phyloP scores from a whole-genome alignment of 2,329 filamentous ascomycete genomes.

The Fusarium drepaniforme region DNA sequence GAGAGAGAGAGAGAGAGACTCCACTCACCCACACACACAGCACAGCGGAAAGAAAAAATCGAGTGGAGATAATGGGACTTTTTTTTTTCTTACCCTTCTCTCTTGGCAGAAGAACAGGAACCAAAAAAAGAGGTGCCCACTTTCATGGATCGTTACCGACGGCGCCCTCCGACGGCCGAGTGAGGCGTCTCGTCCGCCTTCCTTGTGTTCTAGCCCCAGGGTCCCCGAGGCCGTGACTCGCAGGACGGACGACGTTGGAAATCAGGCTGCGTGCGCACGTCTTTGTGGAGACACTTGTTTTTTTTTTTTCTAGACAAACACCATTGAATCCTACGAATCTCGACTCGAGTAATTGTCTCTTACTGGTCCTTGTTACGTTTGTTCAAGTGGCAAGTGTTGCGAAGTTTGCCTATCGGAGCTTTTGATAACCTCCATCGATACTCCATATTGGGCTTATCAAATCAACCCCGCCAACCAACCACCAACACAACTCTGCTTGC shows the following conservation, averaged over 20 bases:
- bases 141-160: conserved; percentile 24
- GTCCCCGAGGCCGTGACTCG: background rate
- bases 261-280: background rate
- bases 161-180: conserved; percentile 40
- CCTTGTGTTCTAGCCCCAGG: conserved; percentile 24
- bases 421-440: background rate
- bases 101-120: background rate
- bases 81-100: background rate
- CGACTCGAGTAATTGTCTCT: background rate
- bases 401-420: background rate
- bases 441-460: conserved; percentile 1
- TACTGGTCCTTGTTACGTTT: background rate
- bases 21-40: conserved; percentile 14
- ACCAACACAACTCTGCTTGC: background rate
- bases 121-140: background rate
- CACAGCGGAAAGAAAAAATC: background rate
- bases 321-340: background rate
- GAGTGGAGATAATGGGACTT: background rate
- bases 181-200: conserved; percentile 6
- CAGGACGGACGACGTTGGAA: background rate
- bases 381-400: background rate
- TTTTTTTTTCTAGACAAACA: background rate
- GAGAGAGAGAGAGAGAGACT: background rate
- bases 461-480: conserved; percentile 16
- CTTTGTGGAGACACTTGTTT: background rate